A percentile compares a stretch with the other conserved stretches of the same genome.
phyloP scores from a whole-genome alignment of 1,284 basidiomycete species.

The Boletellus deceptivus region DNA sequence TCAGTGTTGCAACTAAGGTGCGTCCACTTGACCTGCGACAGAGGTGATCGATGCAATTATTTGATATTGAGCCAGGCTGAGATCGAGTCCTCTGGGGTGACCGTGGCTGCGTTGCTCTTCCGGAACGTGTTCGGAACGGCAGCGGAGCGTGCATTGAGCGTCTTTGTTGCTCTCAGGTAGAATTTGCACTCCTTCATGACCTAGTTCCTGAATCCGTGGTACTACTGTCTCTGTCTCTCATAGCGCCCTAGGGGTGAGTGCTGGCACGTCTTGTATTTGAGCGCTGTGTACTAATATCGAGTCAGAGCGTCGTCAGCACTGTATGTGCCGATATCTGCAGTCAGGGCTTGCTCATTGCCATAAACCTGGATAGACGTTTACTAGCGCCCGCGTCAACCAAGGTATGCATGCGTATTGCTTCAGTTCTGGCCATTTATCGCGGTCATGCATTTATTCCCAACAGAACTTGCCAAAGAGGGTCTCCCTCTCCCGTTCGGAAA shows the following conservation, averaged over 20 bases:
- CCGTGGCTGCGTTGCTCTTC: constrained; percentile 56
- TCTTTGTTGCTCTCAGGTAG: constrained; percentile 52
- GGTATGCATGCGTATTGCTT: constrained; percentile 19
- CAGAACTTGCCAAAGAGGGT: constrained; percentile 44
- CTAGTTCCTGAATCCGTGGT: background rate
- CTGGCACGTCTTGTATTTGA: background rate
- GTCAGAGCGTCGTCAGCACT: constrained; percentile 36
- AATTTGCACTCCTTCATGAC: background rate
- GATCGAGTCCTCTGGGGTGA: constrained; percentile 45
- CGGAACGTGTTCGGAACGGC: constrained; percentile 49
- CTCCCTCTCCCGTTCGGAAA: constrained; percentile 40
- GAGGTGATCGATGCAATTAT: background rate
- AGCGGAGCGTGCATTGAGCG: constrained; percentile 47
- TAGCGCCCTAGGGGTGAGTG: constrained; percentile 32
- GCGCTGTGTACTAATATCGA: constrained; percentile 5
- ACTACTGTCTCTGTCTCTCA: no score
- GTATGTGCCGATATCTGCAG: constrained; percentile 15
- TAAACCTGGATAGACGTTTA: constrained; percentile 37
- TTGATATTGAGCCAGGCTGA: constrained; percentile 32
- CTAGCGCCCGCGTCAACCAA: constrained; percentile 47
- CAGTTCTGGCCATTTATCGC: background rate
- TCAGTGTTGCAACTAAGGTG: constrained; percentile 35
- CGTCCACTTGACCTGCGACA: background rate
- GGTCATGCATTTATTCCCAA: constrained; percentile 2
- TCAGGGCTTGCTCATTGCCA: background rate